These are phyloP conservation scores for Tranzscheliella williamsii DNA, from an alignment of 1,284 basidiomycete species.

Conservation along the genomic window DNA sequence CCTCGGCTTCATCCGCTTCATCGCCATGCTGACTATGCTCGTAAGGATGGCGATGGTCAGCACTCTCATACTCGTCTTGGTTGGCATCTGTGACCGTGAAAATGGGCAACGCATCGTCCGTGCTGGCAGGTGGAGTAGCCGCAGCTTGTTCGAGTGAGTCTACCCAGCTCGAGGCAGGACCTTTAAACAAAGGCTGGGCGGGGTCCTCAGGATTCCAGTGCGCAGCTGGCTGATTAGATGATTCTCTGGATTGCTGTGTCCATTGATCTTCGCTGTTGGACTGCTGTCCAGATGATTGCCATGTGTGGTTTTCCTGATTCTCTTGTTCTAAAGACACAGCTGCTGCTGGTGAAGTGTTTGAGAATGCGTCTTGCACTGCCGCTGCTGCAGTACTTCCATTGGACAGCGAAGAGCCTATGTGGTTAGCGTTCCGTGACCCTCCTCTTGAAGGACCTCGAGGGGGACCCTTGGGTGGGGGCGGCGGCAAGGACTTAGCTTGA, in stretches of 20 bases:
- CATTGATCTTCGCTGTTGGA: no score
- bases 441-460: constrained; percentile 26
- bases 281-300: no score
- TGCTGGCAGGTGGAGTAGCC: constrained; percentile 16
- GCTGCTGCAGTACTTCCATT: no score
- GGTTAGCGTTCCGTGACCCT: constrained; percentile 21
- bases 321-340: constrained; percentile 30
- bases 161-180: constrained; percentile 19
- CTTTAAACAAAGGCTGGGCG: no score
- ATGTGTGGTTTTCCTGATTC: constrained; percentile 2
- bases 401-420: background rate
- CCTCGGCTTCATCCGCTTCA: no score
- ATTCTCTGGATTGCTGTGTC: no score
- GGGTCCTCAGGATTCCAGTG: no score
- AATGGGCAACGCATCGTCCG: constrained; percentile 19
- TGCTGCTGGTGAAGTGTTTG: constrained; percentile 4
- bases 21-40: no score
- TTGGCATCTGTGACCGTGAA: constrained; percentile 35
- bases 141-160: constrained; percentile 33
- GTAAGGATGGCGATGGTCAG: no score
- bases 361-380: background rate
- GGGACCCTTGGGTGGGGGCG: constrained; percentile 30
- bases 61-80: constrained; percentile 4
- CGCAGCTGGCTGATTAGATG: no score
- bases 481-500: constrained; percentile 9